Base-by-base conservation (phyloP, 345 rosid genomes). In the Eucalyptus marginata region DNA sequence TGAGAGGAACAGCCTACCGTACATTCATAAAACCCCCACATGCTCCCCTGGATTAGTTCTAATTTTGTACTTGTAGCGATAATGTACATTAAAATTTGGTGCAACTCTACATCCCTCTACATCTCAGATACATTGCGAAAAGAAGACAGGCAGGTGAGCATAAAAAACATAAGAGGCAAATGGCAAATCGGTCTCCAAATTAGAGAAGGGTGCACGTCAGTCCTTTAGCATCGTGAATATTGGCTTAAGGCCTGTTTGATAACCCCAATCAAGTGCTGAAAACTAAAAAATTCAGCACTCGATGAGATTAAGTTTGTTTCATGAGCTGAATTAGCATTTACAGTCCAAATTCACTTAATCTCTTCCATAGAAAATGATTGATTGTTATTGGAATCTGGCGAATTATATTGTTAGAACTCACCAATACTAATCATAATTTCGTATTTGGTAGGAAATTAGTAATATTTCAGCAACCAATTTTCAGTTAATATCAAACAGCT, bases 1-100 rank as follows among this genome's bases (percentile, higher is more conserved):
- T 96, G 76, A 98, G 97, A 89, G 99, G 99, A 94, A 98, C 98
- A 89, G 99, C 98, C 98, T 94, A 93, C 89, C 88, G 43, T 66
- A 68, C 80, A 68, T 68, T 8, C 80, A 31, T 68, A 68, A 68
- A 68, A 33, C 80, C 36, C 24, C 24, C 25, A 17, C 80, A 68
- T 33, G 80, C 25, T 68, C 36, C 36, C 36, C 36, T 36, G 36
- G 36, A 36, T 36, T 68, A 33, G 44, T 68, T 33, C 9, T 66
- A 31, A 33, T 31, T 33, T 31, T 66, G 79, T 66, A 66, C n/a
- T 20, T 4, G 79, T 66, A 31, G 79, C 2, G 18, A 66, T 66
- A 66, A 31, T 31, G 79, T 16, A 66, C 22, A 68, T 5, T 17
- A 6, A 36, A 17, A 68, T 17, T 68, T 17, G 24, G 80, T 16